phyloP scores from a whole-genome alignment of 805 yeast genomes.

The Millerago galiae region DNA sequence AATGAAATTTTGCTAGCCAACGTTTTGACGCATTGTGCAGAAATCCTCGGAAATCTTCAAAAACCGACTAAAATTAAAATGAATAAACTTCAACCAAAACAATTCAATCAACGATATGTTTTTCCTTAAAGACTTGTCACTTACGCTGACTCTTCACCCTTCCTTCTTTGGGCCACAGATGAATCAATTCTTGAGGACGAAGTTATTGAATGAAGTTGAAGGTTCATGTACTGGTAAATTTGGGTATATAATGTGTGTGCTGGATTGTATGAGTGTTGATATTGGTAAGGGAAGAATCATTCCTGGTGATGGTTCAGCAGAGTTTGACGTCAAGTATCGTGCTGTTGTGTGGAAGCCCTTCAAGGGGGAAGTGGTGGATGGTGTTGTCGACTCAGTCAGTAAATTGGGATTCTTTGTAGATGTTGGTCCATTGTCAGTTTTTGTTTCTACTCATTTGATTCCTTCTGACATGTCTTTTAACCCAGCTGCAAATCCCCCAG shows the following conservation, averaged over 20 bases:
- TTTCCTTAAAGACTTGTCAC: slow-evolving; percentile 75
- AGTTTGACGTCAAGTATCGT: slow-evolving; percentile 89
- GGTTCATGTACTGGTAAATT: slow-evolving; percentile 99
- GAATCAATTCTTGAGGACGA: slow-evolving; percentile 88
- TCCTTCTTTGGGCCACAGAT: slow-evolving; percentile 96
- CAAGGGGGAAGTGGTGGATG: slow-evolving; percentile 98
- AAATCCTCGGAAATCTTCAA: not conserved
- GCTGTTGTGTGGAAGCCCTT: slow-evolving; percentile 99
- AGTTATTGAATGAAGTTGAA: slow-evolving; percentile 90
- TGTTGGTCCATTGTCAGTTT: slow-evolving; percentile 94
- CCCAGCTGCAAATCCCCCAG: slow-evolving; percentile 97
- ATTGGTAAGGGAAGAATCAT: slow-evolving; percentile 91
- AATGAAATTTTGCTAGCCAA: not conserved
- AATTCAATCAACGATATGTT: slow-evolving; percentile 26
- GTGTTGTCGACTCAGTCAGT: slow-evolving; percentile 87
- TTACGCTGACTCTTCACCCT: slow-evolving; percentile 91
- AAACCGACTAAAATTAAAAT: not conserved
- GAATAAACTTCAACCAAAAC: not conserved
- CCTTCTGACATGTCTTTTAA: slow-evolving; percentile 92
- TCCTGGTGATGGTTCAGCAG: slow-evolving; percentile 91
- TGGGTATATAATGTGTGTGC: slow-evolving; percentile 93
- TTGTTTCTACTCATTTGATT: slow-evolving; percentile 89
- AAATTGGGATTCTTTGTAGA: slow-evolving; percentile 96
- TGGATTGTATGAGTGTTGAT: slow-evolving; percentile 90
- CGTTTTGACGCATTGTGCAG: not conserved